phyloP scores from a whole-genome alignment of 1,284 basidiomycete species.

The Tremellales sp. region DNA sequence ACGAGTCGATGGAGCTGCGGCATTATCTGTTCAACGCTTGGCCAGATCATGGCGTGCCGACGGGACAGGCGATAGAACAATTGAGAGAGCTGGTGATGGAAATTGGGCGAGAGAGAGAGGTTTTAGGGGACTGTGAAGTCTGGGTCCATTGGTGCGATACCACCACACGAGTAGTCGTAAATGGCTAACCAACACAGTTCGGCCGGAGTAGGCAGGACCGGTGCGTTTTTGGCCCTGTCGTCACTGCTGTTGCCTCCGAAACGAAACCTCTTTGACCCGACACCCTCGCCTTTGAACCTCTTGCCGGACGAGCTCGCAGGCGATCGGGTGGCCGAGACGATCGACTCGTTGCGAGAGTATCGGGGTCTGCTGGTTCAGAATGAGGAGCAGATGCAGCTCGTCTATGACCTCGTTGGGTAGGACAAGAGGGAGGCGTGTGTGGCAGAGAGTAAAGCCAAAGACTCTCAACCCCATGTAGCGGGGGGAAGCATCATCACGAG shows the following conservation, averaged over 20 bases:
- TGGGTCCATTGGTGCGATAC: constrained; percentile 43
- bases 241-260: constrained; percentile 19
- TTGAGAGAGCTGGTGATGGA: constrained; percentile 24
- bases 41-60: constrained; percentile 44
- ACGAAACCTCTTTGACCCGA: neutral
- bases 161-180: neutral
- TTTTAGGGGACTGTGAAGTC: constrained; percentile 30
- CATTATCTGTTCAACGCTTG: constrained; percentile 44
- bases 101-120: constrained; percentile 15
- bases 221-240: constrained; percentile 40
- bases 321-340: constrained; percentile 26
- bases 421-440: too few relatives aligned
- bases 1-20: constrained; percentile 13
- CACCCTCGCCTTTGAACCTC: constrained; percentile 20
- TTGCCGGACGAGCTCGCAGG: constrained; percentile 11
- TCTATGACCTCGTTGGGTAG: constrained; percentile 16
- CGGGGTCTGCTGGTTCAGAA: constrained; percentile 37
- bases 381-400: constrained; percentile 29
- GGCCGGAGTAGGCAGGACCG: constrained; percentile 43
- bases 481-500: too few relatives aligned
- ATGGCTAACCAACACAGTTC: too few relatives aligned
- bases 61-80: constrained; percentile 22
- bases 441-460: too few relatives aligned
- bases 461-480: too few relatives aligned
- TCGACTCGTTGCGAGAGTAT: constrained; percentile 38